A percentile compares a stretch with the other conserved stretches of the same genome.
These are phyloP conservation scores for Saccharomycopsis selenospora DNA, from an alignment of 805 yeast genomes.

Conservation along the genomic window DNA sequence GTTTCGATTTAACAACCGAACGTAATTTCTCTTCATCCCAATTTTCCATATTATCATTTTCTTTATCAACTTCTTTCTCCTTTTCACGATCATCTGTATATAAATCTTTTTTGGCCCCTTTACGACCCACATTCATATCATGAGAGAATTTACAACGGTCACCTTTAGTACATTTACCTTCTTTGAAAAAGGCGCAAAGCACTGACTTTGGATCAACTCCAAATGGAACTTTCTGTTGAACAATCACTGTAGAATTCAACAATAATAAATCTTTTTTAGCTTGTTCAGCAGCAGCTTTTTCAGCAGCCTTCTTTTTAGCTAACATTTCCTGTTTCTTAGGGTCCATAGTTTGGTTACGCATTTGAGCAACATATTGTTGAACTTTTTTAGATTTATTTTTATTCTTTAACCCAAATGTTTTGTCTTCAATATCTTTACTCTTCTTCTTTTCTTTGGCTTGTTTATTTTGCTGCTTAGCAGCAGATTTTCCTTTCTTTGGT, in stretches of 20 bases:
- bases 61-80: constrained; percentile 45
- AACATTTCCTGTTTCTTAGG: constrained; percentile 42
- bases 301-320: constrained; percentile 71
- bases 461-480: constrained; percentile 40
- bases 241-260: constrained; percentile 43
- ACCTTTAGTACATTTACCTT: constrained; percentile 79
- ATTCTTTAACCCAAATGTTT: constrained; percentile 92
- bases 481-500: constrained; percentile 64
- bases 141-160: constrained; percentile 86
- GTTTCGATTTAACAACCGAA: constrained; percentile 79
- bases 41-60: constrained; percentile 82
- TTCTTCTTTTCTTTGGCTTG: constrained; percentile 53
- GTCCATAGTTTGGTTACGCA: constrained; percentile 52
- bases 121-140: constrained; percentile 78
- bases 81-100: constrained; percentile 76
- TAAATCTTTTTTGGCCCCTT: constrained; percentile 82
- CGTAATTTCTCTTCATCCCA: constrained; percentile 97
- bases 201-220: constrained; percentile 97
- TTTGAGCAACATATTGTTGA: constrained; percentile 63
- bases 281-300: constrained; percentile 83
- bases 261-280: constrained; percentile 80
- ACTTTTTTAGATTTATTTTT: constrained; percentile 92
- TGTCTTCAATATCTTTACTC: constrained; percentile 63
- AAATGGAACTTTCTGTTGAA: constrained; percentile 84
- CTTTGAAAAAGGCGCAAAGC: constrained; percentile 82